Evolutionary conservation across 768 basidiomycete genomes (phyloP).

Genomic region (Termitomyces sp.): DNA sequence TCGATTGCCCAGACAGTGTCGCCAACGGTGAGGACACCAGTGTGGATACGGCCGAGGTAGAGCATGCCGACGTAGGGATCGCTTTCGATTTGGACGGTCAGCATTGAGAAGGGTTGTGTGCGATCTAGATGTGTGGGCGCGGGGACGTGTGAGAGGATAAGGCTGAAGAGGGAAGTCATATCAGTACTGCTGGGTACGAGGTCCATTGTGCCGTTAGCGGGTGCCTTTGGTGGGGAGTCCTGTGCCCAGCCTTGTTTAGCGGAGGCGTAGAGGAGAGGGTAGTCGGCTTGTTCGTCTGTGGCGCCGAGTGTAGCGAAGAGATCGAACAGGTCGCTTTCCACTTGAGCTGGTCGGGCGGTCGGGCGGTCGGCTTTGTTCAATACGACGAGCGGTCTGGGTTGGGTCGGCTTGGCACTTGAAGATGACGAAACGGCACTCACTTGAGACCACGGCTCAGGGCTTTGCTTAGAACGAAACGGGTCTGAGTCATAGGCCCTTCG

Average conservation of each 20-base stretch:
- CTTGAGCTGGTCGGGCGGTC: constrained; percentile 36
- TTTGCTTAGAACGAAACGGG: constrained; percentile 44
- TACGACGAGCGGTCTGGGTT: constrained; percentile 38
- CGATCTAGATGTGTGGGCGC: constrained; percentile 29
- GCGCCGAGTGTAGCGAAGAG: constrained; percentile 46
- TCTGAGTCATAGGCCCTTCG: constrained; percentile 59
- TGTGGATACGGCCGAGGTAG: constrained; percentile 41
- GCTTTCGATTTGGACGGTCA: constrained; percentile 45
- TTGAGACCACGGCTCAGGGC: constrained; percentile 36
- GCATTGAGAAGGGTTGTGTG: constrained; percentile 41
- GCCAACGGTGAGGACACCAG: constrained; percentile 32
- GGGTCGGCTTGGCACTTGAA: not conserved
- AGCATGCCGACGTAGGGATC: constrained; percentile 46
- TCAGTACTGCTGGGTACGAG: constrained; percentile 9
- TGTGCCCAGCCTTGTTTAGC: constrained; percentile 48
- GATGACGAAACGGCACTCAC: constrained; percentile 18
- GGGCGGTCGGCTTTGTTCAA: constrained; percentile 46
- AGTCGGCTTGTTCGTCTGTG: constrained; percentile 45
- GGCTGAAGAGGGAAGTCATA: constrained; percentile 42
- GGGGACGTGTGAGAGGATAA: constrained; percentile 39
- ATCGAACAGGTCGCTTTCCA: constrained; percentile 46
- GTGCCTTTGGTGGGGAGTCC: constrained; percentile 15
- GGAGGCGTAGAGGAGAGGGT: constrained; percentile 44
- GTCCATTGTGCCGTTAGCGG: constrained; percentile 10
- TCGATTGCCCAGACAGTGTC: constrained; percentile 36